Evolutionary conservation across 169 alveolate species (phyloP).

Genomic region (Plasmodium fragile): DNA sequence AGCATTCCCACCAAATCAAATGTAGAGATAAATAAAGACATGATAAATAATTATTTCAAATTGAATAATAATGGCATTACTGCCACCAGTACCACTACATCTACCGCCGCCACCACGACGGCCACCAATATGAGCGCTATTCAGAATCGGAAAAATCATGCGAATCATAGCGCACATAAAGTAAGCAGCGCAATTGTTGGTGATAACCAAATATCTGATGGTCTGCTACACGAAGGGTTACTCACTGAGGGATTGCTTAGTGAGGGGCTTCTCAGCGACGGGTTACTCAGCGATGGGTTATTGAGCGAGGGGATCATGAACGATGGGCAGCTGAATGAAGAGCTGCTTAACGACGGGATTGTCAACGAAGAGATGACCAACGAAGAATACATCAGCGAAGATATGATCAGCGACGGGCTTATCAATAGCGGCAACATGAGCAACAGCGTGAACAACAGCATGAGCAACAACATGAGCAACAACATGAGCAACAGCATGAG

Average conservation of each 20-base stretch:
- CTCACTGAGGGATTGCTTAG: neutral
- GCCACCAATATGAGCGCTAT: neutral
- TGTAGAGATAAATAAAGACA: slow-evolving; percentile 26
- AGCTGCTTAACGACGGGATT: neutral
- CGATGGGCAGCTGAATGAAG: neutral
- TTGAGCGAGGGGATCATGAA: neutral
- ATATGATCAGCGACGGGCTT: neutral
- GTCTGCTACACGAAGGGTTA: neutral
- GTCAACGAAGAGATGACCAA: neutral
- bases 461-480: neutral
- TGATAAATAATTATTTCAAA: slow-evolving; percentile 34
- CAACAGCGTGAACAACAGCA: neutral
- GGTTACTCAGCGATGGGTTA: neutral
- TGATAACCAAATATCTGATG: neutral
- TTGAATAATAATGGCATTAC: slow-evolving; percentile 30
- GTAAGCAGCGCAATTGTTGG: neutral
- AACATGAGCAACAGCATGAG: neutral
- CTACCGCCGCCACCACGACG: slow-evolving; percentile 23
- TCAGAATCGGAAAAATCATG: neutral
- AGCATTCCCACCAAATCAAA: slow-evolving; percentile 1
- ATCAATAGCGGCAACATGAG: neutral
- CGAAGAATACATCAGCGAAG: neutral
- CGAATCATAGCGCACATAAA: neutral
- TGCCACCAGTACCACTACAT: slow-evolving; percentile 26
- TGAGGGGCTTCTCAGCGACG: neutral